Base-by-base conservation (phyloP, 2,329 filamentous ascomycete genomes). In the Conoideocrella luteorostrata region DNA sequence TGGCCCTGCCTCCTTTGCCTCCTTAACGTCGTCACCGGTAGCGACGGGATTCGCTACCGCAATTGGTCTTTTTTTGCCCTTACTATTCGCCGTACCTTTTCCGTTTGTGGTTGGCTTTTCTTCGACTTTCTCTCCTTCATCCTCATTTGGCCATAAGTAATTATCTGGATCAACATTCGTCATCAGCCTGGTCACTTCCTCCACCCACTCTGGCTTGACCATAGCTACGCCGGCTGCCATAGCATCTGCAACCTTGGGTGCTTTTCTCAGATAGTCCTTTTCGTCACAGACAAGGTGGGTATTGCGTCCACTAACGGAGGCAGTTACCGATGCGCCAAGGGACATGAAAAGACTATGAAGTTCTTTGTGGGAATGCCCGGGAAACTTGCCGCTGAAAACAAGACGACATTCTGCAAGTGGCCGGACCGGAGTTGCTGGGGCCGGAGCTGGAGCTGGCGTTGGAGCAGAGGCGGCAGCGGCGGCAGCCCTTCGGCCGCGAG, bases 191-290 rank as follows among this genome's bases (percentile, higher is more conserved):
- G 63, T 18, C 72, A 80, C n/a, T 80, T 72, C 2, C 75, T 37
- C 50, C n/a, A 82, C 63, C 84, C 84, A 88, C 12, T 75, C 63
- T 0, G 82, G 58, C 9, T 62, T 68, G 21, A 88, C 72, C 36
- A 87, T 69, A 3, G 70, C 69, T 11, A 84, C 62, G 17, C 59
- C 65, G 26, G 71, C 65, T 11, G 66, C 52, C 9, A 66, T 58
- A 4, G 71, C 75, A 13, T 73, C 60, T 52, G 65, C 66, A 50
- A 77, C 72, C 54, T 83, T 83, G 34, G 63, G 56, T 0, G 71
- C 70, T 1, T 61, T 60, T 35, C 69, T 72, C 7, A 70, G 61
- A 49, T 68, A 74, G 47, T 82, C 78, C 7, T 67, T 62, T 7
- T 72, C 63, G 0, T 70, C 76, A n/a, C 73, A 71, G 39, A 84